Conservation (phyloP, 306 rosid genomes). For the Corylus americana region DNA sequence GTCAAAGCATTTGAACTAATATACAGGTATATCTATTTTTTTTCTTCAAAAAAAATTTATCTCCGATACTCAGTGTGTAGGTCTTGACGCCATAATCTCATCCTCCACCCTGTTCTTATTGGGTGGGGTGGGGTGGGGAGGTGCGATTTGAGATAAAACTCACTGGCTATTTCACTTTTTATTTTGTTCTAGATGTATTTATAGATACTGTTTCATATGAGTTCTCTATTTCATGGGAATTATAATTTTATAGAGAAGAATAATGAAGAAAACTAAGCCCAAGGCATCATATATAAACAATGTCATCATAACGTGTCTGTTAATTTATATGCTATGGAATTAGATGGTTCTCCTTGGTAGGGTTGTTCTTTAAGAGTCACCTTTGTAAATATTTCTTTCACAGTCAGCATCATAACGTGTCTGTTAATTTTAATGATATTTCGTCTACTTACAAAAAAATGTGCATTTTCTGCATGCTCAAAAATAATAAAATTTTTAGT, state of each 20-base stretch:
- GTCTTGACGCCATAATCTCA: neutral
- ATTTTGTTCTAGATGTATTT: neutral
- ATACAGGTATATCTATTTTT: constrained; percentile 57
- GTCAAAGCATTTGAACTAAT: constrained; percentile 67
- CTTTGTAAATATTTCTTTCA: neutral
- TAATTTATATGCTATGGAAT: neutral
- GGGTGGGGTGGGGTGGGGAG: too few species aligned
- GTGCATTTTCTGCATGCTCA: neutral
- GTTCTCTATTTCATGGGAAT: neutral
- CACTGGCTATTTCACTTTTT: neutral
- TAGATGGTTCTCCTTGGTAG: neutral
- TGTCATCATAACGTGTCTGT: neutral
- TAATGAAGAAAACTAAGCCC: neutral
- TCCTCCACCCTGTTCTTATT: neutral
- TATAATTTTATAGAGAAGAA: neutral
- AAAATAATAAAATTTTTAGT: neutral
- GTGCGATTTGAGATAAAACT: neutral
- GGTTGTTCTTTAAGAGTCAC: neutral
- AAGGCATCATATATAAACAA: neutral
- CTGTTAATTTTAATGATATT: too few species aligned
- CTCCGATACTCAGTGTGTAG: neutral
- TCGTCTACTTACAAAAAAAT: too few species aligned
- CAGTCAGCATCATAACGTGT: too few species aligned
- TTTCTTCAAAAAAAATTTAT: neutral
- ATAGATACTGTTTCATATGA: neutral